Evolutionary conservation across 2,329 filamentous ascomycete species (phyloP), one percentile per base, ranked within the genome.

Genomic region (Beauveria sp.): DNA sequence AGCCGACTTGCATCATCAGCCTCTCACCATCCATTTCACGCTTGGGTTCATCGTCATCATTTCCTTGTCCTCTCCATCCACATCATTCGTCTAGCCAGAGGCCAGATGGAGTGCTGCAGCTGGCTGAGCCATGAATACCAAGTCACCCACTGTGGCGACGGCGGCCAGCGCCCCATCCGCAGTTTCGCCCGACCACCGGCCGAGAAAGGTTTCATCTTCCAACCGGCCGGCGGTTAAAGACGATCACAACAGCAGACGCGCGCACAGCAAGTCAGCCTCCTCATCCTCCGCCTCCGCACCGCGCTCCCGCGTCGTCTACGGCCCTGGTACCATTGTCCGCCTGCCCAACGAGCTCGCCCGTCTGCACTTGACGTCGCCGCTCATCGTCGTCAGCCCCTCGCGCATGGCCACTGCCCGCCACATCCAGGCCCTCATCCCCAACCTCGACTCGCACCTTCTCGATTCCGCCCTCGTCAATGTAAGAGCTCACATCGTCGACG

Each of bases 301-400:
- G 0, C 64, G 69, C 3, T 71, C 74, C 16, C 71, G 72, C 30
- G 63, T 76, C 30, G 70, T 77, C 41, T 71, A 71, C 59, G 75
- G 75, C 2, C 64, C 65, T 2, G 71, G 72, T 41, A 67, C 71
- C 37, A 63, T 76, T 53, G 56, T 66, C 20, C 69, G 67, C 5
- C 66, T 77, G 6, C 67, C 74, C 5, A 64, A 65, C 14, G 75
- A 77, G 61, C 66, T 77, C 7, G 68, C 65, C 30, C 68, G 67
- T 2, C 66, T 76, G 12, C 65, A 66, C 20, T 63, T 75, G 8
- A 66, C 70, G 4, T 66, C 67, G 12, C 74, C 74, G 0, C 70
- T 77, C 59, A 71, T 77, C 50, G 69, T 77, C 30, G 72, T 68
- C 30, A 75, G 73, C 18, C 73, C 75, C 6, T 77, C 75, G 3